Conservation (phyloP, 192 early-diverging fungal genomes). For the Lobosporangium transversale region DNA sequence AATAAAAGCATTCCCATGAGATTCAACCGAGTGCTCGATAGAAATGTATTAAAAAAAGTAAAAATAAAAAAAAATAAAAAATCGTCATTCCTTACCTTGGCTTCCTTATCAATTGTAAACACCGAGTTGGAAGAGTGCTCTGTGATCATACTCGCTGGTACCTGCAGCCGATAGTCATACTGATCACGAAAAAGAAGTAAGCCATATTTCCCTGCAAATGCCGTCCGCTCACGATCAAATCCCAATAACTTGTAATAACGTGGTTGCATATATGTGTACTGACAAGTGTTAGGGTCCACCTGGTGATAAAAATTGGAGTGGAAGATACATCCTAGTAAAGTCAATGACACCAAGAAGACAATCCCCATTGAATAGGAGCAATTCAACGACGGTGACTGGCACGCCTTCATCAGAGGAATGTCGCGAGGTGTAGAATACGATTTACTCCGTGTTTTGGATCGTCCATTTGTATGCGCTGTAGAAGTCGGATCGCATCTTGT, state of each 20-base stretch:
- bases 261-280: constrained; percentile 66
- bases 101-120: constrained; percentile 69
- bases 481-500: constrained; percentile 1
- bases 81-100: constrained; percentile 57
- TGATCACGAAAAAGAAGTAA: constrained; percentile 70
- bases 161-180: constrained; percentile 39
- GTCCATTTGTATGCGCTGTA: constrained; percentile 10
- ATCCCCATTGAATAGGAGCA: constrained; percentile 39
- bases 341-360: constrained; percentile 38
- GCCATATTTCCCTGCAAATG: constrained; percentile 82
- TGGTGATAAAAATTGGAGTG: constrained; percentile 78
- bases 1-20: too few relatives aligned
- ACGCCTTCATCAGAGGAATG: constrained; percentile 27
- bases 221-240: constrained; percentile 68
- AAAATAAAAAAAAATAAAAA: too few relatives aligned
- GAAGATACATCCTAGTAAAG: constrained; percentile 51
- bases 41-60: too few relatives aligned
- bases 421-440: constrained; percentile 35
- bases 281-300: constrained; percentile 63
- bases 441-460: constrained; percentile 47
- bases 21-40: too few relatives aligned
- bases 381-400: constrained; percentile 36
- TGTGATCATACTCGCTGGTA: constrained; percentile 24
- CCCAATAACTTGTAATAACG: constrained; percentile 59
- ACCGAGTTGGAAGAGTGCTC: constrained; percentile 29